These are phyloP conservation scores for Escallonia rubra DNA, from an alignment of 129 eudicot species.

Conservation along the genomic window DNA sequence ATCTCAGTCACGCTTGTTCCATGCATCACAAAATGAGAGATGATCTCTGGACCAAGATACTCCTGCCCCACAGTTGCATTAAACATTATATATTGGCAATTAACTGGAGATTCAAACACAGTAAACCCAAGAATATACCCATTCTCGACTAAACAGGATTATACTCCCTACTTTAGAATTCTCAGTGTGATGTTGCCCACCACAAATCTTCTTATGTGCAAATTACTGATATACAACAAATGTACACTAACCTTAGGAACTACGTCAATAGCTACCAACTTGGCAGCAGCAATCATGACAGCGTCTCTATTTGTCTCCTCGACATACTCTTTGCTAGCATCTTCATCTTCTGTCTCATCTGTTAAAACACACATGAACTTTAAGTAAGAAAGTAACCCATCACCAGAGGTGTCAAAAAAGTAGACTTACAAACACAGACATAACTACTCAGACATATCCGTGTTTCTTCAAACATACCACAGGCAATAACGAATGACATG, in stretches of 20 bases:
- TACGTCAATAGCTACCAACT: slow-evolving; percentile 68
- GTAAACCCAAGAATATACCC: background rate
- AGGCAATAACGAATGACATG: no score
- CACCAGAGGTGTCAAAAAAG: no score
- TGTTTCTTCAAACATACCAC: no score
- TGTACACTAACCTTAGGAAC: slow-evolving; percentile 65
- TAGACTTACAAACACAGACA: no score
- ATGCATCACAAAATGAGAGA: slow-evolving; percentile 81
- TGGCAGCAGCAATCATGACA: slow-evolving; percentile 76
- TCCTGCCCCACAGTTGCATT: slow-evolving; percentile 45
- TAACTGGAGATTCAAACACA: no score
- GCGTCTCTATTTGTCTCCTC: slow-evolving; percentile 87
- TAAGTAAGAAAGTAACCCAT: no score
- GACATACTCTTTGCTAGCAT: slow-evolving; percentile 73
- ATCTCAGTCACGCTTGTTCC: slow-evolving; percentile 72
- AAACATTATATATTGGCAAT: background rate
- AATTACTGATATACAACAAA: background rate
- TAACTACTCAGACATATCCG: no score
- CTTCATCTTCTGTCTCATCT: slow-evolving; percentile 91
- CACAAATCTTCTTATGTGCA: background rate
- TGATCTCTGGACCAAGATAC: slow-evolving; percentile 71
- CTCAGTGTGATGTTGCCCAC: background rate
- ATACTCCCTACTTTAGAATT: background rate
- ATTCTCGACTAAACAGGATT: background rate
- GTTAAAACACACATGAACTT: slow-evolving; percentile 11